Evolutionary conservation across 2,329 filamentous ascomycete genomes (phyloP).

Genomic region (Sclerotinia sclerotiorum): DNA sequence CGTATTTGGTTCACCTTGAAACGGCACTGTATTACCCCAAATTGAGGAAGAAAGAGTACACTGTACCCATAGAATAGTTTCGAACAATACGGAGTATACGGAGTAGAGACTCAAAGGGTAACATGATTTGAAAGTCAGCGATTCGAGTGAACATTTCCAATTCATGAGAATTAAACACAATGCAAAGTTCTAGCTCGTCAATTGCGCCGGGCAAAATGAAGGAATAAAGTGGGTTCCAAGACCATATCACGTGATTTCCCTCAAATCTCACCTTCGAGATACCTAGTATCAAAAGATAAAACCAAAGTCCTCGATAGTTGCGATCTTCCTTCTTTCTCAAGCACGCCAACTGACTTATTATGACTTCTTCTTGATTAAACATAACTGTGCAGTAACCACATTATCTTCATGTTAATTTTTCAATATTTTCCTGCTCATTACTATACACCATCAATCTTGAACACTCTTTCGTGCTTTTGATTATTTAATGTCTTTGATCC

Average conservation of each 20-base stretch:
- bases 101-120: neutral
- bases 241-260: neutral
- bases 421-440: too few species aligned
- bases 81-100: neutral
- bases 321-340: neutral
- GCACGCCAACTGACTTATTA: neutral
- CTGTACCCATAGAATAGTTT: neutral
- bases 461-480: too few species aligned
- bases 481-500: too few species aligned
- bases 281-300: neutral
- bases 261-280: neutral
- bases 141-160: neutral
- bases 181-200: neutral
- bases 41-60: neutral
- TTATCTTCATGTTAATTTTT: too few species aligned
- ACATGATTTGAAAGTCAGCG: neutral
- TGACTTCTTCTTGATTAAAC: neutral
- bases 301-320: neutral
- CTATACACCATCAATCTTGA: too few species aligned
- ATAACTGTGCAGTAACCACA: neutral
- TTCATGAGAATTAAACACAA: neutral
- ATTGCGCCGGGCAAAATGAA: neutral
- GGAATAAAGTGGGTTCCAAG: neutral
- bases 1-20: conserved; percentile 3
- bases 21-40: neutral